Conservation (phyloP, 352 stramenopile species). For the Thraustotheca clavata region DNA sequence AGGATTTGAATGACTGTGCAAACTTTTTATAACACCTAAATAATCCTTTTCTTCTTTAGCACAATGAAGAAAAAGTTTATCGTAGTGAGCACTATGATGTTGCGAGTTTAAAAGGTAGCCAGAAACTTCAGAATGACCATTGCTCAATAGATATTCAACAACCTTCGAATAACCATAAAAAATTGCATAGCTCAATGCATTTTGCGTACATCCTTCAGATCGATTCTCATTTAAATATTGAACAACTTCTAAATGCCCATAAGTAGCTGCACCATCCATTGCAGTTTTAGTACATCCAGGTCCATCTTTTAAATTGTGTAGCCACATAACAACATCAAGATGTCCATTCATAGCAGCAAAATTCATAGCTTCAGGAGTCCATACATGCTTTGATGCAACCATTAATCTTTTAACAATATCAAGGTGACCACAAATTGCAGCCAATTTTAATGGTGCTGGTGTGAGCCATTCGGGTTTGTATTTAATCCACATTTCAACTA, state of each 20-base stretch:
- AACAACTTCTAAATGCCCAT: slow-evolving; percentile 32
- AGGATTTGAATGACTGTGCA: too few relatives aligned
- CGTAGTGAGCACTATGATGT: too few relatives aligned
- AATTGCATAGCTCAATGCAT: slow-evolving; percentile 31
- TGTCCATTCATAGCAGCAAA: slow-evolving; percentile 28
- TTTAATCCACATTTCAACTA: not conserved
- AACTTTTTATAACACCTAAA: too few relatives aligned
- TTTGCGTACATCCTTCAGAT: slow-evolving; percentile 30
- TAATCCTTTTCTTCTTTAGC: too few relatives aligned
- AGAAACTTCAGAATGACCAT: too few relatives aligned
- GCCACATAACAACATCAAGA: slow-evolving; percentile 28
- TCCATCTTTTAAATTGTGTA: slow-evolving; percentile 71
- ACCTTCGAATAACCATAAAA: slow-evolving; percentile 34
- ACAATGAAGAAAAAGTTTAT: too few relatives aligned
- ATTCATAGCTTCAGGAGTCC: slow-evolving; percentile 30
- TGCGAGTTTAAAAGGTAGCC: too few relatives aligned
- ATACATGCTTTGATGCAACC: too few relatives aligned
- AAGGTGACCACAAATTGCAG: too few relatives aligned
- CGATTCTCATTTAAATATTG: slow-evolving; percentile 54
- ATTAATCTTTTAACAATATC: too few relatives aligned
- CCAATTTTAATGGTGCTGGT: too few relatives aligned
- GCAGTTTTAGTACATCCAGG: slow-evolving; percentile 56
- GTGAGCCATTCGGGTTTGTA: not conserved
- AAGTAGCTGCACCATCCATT: slow-evolving; percentile 27
- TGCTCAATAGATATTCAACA: slow-evolving; percentile 33